Percentiles rank a stretch among this genome's conserved stretches.
These are phyloP conservation scores for Aspergillus pseudoviridinutans DNA, from an alignment of 2,329 filamentous ascomycete species.

Conservation along the genomic window DNA sequence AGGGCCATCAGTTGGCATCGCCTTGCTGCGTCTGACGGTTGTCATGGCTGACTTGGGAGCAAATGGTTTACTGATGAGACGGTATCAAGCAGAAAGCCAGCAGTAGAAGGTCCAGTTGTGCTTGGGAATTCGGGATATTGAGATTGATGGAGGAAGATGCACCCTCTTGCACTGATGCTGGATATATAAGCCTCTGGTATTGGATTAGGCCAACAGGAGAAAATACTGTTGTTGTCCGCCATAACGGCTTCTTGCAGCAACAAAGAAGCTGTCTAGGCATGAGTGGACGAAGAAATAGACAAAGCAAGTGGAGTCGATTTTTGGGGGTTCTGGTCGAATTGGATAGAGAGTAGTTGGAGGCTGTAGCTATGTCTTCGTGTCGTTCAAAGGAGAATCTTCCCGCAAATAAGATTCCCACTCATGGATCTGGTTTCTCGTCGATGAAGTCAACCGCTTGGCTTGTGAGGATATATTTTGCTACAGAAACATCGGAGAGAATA, in stretches of 20 bases:
- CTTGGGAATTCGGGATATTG: not conserved
- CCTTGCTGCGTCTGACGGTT: slow-evolving; percentile 38
- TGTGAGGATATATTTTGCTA: not conserved
- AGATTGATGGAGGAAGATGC: slow-evolving; percentile 9
- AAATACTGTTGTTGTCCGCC: not conserved
- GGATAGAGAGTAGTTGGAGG: not conserved
- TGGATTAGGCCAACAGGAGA: not conserved
- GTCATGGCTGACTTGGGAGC: slow-evolving; percentile 20
- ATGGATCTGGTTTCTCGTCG: too few species aligned
- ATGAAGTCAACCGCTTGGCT: too few species aligned
- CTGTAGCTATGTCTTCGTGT: not conserved
- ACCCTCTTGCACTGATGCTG: slow-evolving; percentile 11
- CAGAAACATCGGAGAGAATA: not conserved
- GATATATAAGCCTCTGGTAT: slow-evolving; percentile 8
- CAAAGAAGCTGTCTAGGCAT: not conserved
- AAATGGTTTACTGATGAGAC: not conserved
- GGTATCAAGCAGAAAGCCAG: not conserved
- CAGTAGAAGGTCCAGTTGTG: not conserved
- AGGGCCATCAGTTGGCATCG: slow-evolving; percentile 47
- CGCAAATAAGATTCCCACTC: too few species aligned
- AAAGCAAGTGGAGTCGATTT: not conserved
- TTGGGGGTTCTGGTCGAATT: not conserved
- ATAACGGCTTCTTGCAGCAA: slow-evolving; percentile 1
- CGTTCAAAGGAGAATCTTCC: not conserved
- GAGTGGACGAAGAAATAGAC: not conserved